A percentile compares a stretch with the other conserved stretches of the same genome.
These are phyloP conservation scores for Stephania yunnanensis DNA, from an alignment of 164 flowering plant species.

Conservation along the genomic window DNA sequence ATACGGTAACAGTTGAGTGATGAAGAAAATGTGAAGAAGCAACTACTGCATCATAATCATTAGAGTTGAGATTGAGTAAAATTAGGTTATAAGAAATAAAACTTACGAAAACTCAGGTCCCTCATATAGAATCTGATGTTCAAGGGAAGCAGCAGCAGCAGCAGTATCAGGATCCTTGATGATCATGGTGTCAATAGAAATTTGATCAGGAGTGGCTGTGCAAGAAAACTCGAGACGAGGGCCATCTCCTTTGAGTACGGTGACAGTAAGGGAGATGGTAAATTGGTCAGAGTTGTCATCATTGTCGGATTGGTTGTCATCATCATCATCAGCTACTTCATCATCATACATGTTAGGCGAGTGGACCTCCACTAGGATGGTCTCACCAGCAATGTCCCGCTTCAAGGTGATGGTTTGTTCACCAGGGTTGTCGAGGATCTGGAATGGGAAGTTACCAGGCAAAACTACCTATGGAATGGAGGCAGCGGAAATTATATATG, in stretches of 20 bases:
- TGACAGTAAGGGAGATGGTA: conserved; percentile 19
- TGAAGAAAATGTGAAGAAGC: not conserved
- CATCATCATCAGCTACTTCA: conserved; percentile 13
- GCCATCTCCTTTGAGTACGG: conserved; percentile 21
- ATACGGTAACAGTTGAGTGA: too few species aligned
- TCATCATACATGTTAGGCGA: conserved; percentile 15
- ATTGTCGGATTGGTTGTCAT: conserved; percentile 2
- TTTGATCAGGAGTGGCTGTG: conserved; percentile 12
- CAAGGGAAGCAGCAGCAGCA: not conserved
- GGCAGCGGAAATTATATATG: too few species aligned
- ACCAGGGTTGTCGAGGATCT: conserved; percentile 25
- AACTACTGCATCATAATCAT: not conserved
- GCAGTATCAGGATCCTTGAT: conserved; percentile 15
- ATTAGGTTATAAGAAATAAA: not conserved
- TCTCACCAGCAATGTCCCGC: conserved; percentile 19
- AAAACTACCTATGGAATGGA: conserved; percentile 12
- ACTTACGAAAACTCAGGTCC: conserved; percentile 29
- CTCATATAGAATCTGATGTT: conserved; percentile 13
- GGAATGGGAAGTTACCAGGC: conserved; percentile 24
- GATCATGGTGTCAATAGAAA: conserved; percentile 18
- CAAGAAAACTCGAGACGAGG: conserved; percentile 22
- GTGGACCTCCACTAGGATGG: conserved; percentile 23
- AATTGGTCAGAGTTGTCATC: not conserved
- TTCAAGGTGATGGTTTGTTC: conserved; percentile 24
- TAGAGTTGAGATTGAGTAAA: not conserved